These are phyloP conservation scores for Hanseniaspora nectarophila DNA, from an alignment of 805 yeast genomes.

Conservation along the genomic window DNA sequence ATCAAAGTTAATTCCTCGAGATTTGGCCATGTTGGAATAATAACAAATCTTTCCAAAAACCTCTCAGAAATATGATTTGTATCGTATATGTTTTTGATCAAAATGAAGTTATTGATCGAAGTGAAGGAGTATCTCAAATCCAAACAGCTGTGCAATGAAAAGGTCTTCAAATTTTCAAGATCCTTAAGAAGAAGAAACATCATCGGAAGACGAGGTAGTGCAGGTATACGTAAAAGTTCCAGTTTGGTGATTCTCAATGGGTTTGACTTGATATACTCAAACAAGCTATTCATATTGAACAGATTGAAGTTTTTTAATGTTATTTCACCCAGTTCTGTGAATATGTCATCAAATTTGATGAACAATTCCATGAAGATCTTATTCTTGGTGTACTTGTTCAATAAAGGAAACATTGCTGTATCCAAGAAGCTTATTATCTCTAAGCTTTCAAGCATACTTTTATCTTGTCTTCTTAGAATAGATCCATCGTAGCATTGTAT, in stretches of 20 bases:
- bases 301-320: neutral
- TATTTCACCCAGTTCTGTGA: neutral
- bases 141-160: slow-evolving; percentile 7
- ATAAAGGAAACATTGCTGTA: neutral
- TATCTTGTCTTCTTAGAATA: neutral
- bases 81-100: neutral
- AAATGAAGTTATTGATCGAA: neutral
- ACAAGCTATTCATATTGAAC: neutral
- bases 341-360: slow-evolving; percentile 1
- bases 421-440: neutral
- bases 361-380: neutral
- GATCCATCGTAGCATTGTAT: neutral
- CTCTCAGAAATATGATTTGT: neutral
- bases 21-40: slow-evolving; percentile 7
- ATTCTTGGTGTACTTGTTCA: neutral
- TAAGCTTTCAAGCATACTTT: neutral
- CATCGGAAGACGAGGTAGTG: neutral
- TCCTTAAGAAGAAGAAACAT: slow-evolving; percentile 2
- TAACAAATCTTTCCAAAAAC: slow-evolving; percentile 5
- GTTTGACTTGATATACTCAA: neutral
- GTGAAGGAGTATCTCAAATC: neutral
- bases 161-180: slow-evolving; percentile 1
- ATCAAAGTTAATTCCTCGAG: slow-evolving; percentile 1
- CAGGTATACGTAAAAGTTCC: neutral
- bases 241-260: neutral